These are phyloP conservation scores for Cyclotella atomus DNA, from an alignment of 108 stramenopile species.

Conservation along the genomic window DNA sequence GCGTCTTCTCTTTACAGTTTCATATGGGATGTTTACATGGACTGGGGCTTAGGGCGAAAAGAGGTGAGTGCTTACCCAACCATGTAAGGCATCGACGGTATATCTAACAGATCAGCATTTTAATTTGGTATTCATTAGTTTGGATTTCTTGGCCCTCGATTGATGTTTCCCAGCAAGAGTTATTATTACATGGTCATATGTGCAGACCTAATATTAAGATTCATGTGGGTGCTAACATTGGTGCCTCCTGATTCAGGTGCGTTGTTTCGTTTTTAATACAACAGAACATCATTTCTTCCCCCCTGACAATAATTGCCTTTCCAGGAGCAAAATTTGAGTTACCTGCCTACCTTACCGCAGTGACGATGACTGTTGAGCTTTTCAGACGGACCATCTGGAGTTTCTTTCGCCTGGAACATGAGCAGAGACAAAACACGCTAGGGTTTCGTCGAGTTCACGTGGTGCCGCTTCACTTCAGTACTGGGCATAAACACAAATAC, in stretches of 20 bases:
- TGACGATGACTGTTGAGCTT: slow-evolving; percentile 82
- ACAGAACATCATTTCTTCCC: no score
- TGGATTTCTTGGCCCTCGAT: slow-evolving; percentile 77
- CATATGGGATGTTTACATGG: slow-evolving; percentile 94
- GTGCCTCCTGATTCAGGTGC: no score
- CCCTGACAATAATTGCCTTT: no score
- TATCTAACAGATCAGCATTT: not conserved
- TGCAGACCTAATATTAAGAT: slow-evolving; percentile 71
- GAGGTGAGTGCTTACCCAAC: slow-evolving; percentile 24
- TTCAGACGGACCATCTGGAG: slow-evolving; percentile 91
- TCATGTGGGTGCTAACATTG: slow-evolving; percentile 94
- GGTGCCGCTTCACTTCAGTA: slow-evolving; percentile 90
- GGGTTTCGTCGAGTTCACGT: slow-evolving; percentile 85
- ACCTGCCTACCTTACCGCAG: slow-evolving; percentile 79
- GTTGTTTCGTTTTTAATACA: no score
- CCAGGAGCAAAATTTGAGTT: slow-evolving; percentile 82
- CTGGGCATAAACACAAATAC: slow-evolving; percentile 82
- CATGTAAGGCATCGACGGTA: not conserved
- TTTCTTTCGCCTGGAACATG: slow-evolving; percentile 91
- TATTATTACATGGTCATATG: slow-evolving; percentile 71
- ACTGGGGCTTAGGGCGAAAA: slow-evolving; percentile 64
- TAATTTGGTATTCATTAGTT: not conserved
- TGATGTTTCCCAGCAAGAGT: slow-evolving; percentile 81
- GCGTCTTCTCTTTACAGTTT: slow-evolving; percentile 84
- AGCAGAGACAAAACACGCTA: slow-evolving; percentile 81